A percentile compares a stretch with the other conserved stretches of the same genome.
Evolutionary conservation across 768 basidiomycete species (phyloP).

Genomic region (Suillus paluster): DNA sequence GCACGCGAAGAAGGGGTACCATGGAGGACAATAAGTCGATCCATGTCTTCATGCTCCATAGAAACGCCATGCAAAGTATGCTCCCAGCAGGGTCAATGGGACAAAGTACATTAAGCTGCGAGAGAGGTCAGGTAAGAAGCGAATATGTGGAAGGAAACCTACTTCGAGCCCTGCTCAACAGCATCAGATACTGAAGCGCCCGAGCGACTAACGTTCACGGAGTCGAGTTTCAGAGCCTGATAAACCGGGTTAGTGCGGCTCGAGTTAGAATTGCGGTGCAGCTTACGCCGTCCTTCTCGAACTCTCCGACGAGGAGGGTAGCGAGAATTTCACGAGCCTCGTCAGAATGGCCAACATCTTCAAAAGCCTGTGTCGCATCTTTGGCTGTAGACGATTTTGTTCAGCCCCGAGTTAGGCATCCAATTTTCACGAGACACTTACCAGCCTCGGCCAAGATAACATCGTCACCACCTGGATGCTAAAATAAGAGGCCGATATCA

Average conservation of each 20-base stretch:
- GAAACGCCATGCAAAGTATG: conserved; percentile 87
- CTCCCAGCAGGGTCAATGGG: conserved; percentile 78
- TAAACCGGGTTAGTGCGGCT: conserved; percentile 12
- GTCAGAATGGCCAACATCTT: conserved; percentile 99
- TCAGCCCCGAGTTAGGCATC: neutral
- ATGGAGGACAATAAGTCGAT: neutral
- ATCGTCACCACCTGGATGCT: conserved; percentile 99
- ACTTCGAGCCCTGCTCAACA: conserved; percentile 75
- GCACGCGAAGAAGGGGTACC: neutral
- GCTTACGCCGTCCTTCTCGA: conserved; percentile 72
- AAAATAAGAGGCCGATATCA: conserved; percentile 9
- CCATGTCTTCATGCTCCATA: conserved; percentile 49
- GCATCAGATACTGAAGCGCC: conserved; percentile 44
- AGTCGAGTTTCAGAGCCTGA: conserved; percentile 58
- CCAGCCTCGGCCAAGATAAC: conserved; percentile 93
- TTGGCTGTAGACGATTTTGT: conserved; percentile 59
- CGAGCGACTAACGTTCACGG: conserved; percentile 51
- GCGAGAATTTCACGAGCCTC: conserved; percentile 89
- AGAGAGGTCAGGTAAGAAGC: conserved; percentile 15
- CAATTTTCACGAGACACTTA: conserved; percentile 45
- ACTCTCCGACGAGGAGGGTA: conserved; percentile 80
- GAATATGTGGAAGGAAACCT: conserved; percentile 28
- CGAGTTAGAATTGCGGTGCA: conserved; percentile 5
- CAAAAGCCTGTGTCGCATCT: conserved; percentile 98
- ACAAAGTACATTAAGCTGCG: conserved; percentile 80